Percentiles rank a stretch among this genome's conserved stretches.
Evolutionary conservation across 2,329 filamentous ascomycete species (phyloP).

Genomic region (Trichoderma citrinoviride): DNA sequence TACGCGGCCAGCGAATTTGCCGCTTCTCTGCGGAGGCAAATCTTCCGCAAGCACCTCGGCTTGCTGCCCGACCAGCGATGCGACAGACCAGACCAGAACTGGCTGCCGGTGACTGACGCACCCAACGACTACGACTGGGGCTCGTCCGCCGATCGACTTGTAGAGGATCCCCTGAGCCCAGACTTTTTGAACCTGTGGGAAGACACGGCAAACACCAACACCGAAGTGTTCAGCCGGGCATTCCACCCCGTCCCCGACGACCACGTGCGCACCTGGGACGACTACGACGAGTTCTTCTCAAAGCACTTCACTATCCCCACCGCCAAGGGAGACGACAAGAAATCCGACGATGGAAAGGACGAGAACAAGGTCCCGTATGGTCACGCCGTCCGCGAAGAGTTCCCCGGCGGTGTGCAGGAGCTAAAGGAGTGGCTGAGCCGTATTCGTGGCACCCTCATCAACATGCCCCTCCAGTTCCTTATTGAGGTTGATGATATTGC

Average conservation of each 20-base stretch:
- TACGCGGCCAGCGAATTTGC: slow-evolving; percentile 75
- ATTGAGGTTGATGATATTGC: slow-evolving; percentile 81
- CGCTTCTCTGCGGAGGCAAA: slow-evolving; percentile 73
- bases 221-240: slow-evolving; percentile 72
- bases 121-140: slow-evolving; percentile 74
- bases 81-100: slow-evolving; percentile 68
- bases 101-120: slow-evolving; percentile 66
- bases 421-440: slow-evolving; percentile 67
- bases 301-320: slow-evolving; percentile 61
- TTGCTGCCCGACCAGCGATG: slow-evolving; percentile 72
- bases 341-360: slow-evolving; percentile 29
- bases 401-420: slow-evolving; percentile 68
- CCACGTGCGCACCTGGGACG: slow-evolving; percentile 64
- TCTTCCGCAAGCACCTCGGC: slow-evolving; percentile 91
- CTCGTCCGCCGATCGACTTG: slow-evolving; percentile 63
- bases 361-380: slow-evolving; percentile 72
- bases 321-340: slow-evolving; percentile 46
- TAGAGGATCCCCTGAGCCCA: slow-evolving; percentile 69
- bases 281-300: slow-evolving; percentile 71
- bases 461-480: slow-evolving; percentile 90
- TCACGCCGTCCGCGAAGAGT: slow-evolving; percentile 79
- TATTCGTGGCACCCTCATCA: slow-evolving; percentile 70
- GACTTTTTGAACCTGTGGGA: slow-evolving; percentile 72
- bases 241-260: slow-evolving; percentile 79
- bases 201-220: slow-evolving; percentile 70